Evolutionary conservation across 2,329 filamentous ascomycete genomes (phyloP).

Genomic region (Mycosphaerella sp.): DNA sequence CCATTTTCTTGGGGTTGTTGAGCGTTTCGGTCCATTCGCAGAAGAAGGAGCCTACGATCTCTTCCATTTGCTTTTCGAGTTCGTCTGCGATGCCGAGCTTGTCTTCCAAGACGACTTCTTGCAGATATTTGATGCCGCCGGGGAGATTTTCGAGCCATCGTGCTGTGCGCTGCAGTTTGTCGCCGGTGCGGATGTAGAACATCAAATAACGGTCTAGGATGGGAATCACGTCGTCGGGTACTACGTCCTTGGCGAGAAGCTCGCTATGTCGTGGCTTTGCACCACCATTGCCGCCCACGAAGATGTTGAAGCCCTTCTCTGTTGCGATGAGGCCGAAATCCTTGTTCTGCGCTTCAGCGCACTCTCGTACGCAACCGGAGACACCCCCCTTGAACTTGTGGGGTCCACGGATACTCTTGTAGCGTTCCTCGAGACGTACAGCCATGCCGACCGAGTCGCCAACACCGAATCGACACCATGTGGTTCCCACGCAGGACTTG

Average conservation of each 20-base stretch:
- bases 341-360: slow-evolving; percentile 87
- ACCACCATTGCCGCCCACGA: slow-evolving; percentile 82
- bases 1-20: slow-evolving; percentile 58
- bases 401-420: slow-evolving; percentile 82
- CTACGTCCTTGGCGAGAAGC: slow-evolving; percentile 77
- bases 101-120: slow-evolving; percentile 76
- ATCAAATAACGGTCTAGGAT: slow-evolving; percentile 85
- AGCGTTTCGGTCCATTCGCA: slow-evolving; percentile 88
- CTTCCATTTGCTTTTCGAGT: slow-evolving; percentile 81
- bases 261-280: slow-evolving; percentile 78
- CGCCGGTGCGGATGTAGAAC: slow-evolving; percentile 89
- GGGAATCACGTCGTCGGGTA: slow-evolving; percentile 72
- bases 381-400: slow-evolving; percentile 85
- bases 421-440: slow-evolving; percentile 77
- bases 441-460: slow-evolving; percentile 90
- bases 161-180: slow-evolving; percentile 82
- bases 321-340: slow-evolving; percentile 90
- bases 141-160: slow-evolving; percentile 81
- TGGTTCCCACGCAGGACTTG: slow-evolving; percentile 86
- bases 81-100: slow-evolving; percentile 78
- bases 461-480: slow-evolving; percentile 85
- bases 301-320: slow-evolving; percentile 90
- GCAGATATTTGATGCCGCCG: slow-evolving; percentile 75
- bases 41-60: slow-evolving; percentile 76
- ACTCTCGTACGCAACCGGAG: slow-evolving; percentile 86